A percentile compares a stretch with the other conserved stretches of the same genome.
phyloP scores from a whole-genome alignment of 2,329 filamentous ascomycete genomes.

The Neonectria hederae region DNA sequence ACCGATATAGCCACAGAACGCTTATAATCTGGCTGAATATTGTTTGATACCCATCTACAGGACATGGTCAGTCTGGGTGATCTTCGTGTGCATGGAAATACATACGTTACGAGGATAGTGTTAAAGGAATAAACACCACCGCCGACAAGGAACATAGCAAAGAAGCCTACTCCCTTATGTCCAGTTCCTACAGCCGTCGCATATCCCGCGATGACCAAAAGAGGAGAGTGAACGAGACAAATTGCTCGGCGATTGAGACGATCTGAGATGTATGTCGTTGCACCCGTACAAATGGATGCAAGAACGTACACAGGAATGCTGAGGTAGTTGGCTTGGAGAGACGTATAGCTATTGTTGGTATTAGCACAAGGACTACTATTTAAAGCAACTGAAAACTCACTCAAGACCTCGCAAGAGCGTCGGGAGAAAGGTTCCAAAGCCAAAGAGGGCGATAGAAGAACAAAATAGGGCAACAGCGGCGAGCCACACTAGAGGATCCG shows the following conservation, averaged over 20 bases:
- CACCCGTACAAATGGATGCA: conserved; percentile 31
- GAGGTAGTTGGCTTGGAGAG: conserved; percentile 47
- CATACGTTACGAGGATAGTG: not conserved
- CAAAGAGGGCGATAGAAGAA: conserved; percentile 45
- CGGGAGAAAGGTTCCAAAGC: conserved; percentile 50
- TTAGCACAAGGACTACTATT: fast-evolving
- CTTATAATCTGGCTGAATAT: conserved; percentile 57
- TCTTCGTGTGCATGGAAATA: not conserved
- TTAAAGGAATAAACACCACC: conserved; percentile 17
- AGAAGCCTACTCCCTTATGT: conserved; percentile 37
- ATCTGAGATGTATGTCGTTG: conserved; percentile 31
- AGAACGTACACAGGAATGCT: conserved; percentile 49
- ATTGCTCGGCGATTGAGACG: conserved; percentile 38
- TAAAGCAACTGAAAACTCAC: conserved; percentile 24
- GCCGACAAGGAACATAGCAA: conserved; percentile 39
- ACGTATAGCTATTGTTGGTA: conserved; percentile 26
- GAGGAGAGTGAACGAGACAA: conserved; percentile 29
- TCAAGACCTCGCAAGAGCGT: conserved; percentile 48
- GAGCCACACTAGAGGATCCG: conserved; percentile 44
- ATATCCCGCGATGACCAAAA: conserved; percentile 44
- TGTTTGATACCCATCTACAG: conserved; percentile 56
- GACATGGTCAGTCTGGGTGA: not conserved
- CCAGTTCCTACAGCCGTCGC: conserved; percentile 39
- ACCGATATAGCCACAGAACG: conserved; percentile 57
- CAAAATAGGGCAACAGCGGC: conserved; percentile 39